A percentile compares a stretch with the other conserved stretches of the same genome.
These are phyloP conservation scores for Lupinus albus DNA, from an alignment of 306 rosid genomes.

Conservation along the genomic window DNA sequence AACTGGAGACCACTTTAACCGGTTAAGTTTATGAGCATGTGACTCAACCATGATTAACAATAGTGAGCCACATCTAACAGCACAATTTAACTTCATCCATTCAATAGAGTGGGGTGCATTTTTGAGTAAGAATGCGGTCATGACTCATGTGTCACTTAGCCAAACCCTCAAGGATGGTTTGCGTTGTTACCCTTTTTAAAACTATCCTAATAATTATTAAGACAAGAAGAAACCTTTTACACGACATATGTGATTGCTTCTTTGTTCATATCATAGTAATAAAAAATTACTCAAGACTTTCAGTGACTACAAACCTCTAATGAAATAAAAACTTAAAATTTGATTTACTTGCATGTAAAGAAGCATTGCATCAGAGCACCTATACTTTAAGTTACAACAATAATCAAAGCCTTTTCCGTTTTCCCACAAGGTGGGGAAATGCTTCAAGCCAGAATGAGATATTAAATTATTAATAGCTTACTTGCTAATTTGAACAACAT, in stretches of 20 bases:
- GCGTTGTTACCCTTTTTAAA: neutral
- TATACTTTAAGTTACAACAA: conserved; percentile 28
- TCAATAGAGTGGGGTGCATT: neutral
- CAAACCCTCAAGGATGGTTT: neutral
- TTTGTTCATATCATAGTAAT: neutral
- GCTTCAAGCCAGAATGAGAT: conserved; percentile 31
- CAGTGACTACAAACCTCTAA: conserved; percentile 2
- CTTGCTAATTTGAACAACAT: conserved; percentile 98
- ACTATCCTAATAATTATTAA: conserved; percentile 14
- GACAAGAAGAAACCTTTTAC: conserved; percentile 32
- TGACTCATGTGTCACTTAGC: neutral
- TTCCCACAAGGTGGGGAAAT: neutral
- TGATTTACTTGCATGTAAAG: conserved; percentile 11
- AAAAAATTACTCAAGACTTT: conserved; percentile 17
- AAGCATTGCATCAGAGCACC: conserved; percentile 29
- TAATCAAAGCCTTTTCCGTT: neutral
- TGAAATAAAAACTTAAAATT: neutral
- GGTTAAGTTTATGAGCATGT: neutral
- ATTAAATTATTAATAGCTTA: conserved; percentile 45
- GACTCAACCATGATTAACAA: neutral
- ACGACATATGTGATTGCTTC: neutral
- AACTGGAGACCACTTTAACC: too few relatives aligned
- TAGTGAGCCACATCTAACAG: neutral
- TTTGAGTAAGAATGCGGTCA: neutral
- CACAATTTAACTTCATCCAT: neutral